Base-by-base conservation (phyloP, 2,329 filamentous ascomycete species). In the Byssothecium circinans region DNA sequence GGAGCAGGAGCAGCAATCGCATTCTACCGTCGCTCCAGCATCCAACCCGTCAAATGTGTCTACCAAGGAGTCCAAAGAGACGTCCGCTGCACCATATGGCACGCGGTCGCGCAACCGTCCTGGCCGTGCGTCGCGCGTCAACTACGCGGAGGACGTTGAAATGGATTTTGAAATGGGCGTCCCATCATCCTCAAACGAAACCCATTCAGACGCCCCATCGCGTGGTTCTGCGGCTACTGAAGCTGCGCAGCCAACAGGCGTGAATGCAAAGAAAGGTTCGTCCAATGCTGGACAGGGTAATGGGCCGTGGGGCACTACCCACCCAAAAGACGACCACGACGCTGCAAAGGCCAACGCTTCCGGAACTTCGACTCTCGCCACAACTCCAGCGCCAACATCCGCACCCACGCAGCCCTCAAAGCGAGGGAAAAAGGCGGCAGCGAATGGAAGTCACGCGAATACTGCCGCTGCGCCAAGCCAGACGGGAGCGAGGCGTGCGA, bases 141-240 rank as follows among this genome's bases (percentile, higher is more conserved):
- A 99, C 74, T 99, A 99, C 73, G 92, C 94, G 41, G 94, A 99
- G 74, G 92, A 96, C 71, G 79, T 91, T 59, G 92, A 97, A 64
- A 84, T 89, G 72, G 94, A 97, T 68, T 89, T 91, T 69, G 92
- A 96, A 64, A 81, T 80, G 59, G 63, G 68, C 75, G 8, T 11
- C 8, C 79, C 65, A 69, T 80, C 83, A 52, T 61, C 75, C 43
- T 83, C 84, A 67, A 87, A 86, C 66, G 68, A 76, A 30, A 76
- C 78, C 60, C 75, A 76, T 52, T 79, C 69, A 53, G 69, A 68
- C 40, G 61, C 66, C 44, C 58, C 63, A 48, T 70, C 67, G 66
- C 67, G 65, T 57, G 61, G 55, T 48, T 70, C 65, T 47, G 56
- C 58, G 53, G 64, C 56, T 44, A 58, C 62, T 40, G 69, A 72